phyloP scores from a whole-genome alignment of 495 filamentous ascomycete genomes.

The Xylaria longipes region DNA sequence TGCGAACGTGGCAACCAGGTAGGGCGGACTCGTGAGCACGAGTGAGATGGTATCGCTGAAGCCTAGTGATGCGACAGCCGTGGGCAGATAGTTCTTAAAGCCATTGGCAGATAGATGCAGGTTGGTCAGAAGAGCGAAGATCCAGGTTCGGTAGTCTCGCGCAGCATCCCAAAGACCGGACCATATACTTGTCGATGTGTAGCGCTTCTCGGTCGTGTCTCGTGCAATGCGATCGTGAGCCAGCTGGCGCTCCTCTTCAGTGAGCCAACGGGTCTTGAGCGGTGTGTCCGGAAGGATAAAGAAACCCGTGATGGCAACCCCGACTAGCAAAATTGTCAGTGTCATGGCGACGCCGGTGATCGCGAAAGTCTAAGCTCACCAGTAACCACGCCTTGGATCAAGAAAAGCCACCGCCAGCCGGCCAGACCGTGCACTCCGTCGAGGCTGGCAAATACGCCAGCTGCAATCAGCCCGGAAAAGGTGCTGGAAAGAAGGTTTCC shows the following conservation, averaged over 20 bases:
- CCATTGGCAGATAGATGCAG: conserved; percentile 38
- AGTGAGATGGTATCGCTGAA: conserved; percentile 51
- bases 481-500: conserved; percentile 34
- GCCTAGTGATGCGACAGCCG: conserved; percentile 52
- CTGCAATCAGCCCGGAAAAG: conserved; percentile 34
- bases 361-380: background rate
- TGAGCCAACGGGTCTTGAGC: conserved; percentile 44
- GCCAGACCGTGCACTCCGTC: conserved; percentile 33
- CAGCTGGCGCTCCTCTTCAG: conserved; percentile 43
- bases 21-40: conserved; percentile 55
- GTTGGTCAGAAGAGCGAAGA: conserved; percentile 42
- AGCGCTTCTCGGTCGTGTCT: conserved; percentile 39
- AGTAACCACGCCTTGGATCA: conserved; percentile 40
- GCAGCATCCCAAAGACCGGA: conserved; percentile 46
- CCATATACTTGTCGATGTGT: conserved; percentile 33
- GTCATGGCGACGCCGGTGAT: background rate
- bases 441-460: conserved; percentile 35
- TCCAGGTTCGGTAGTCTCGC: conserved; percentile 48
- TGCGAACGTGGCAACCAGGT: conserved; percentile 47
- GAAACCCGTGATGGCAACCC: conserved; percentile 48
- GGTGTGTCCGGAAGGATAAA: conserved; percentile 50
- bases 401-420: conserved; percentile 41
- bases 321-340: conserved; percentile 1
- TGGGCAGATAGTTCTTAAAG: conserved; percentile 57
- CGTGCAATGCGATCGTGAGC: conserved; percentile 44